A percentile compares a stretch with the other conserved stretches of the same genome.
Evolutionary conservation across 164 flowering plant genomes (phyloP).

Genomic region (Hamamelis virginiana): DNA sequence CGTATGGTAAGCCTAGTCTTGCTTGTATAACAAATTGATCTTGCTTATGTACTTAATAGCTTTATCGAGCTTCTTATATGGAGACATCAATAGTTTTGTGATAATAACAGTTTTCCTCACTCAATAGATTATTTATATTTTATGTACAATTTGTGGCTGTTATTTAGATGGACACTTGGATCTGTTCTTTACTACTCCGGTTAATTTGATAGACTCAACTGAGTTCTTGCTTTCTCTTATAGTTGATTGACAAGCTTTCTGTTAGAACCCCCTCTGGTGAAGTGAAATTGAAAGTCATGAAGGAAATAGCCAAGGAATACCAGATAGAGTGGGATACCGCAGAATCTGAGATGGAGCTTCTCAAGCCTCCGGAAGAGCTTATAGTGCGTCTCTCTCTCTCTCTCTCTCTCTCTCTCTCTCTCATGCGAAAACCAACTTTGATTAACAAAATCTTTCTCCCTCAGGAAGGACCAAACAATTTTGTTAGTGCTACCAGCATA

Average conservation of each 20-base stretch:
- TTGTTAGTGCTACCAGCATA: conserved; percentile 73
- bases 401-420: conserved; percentile 21
- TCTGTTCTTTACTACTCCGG: not conserved
- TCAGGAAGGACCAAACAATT: conserved; percentile 78
- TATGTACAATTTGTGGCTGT: too few species aligned
- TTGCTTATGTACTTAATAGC: too few species aligned
- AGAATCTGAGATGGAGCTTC: conserved; percentile 88
- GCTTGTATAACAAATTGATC: not conserved
- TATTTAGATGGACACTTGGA: not conserved
- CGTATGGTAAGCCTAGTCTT: conserved; percentile 48
- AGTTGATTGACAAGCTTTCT: conserved; percentile 94
- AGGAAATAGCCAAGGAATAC: conserved; percentile 95
- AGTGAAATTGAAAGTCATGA: conserved; percentile 80
- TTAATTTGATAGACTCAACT: not conserved
- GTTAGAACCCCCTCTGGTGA: conserved; percentile 87
- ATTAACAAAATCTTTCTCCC: not conserved
- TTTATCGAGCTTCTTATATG: too few species aligned
- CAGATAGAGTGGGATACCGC: conserved; percentile 86
- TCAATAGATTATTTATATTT: too few species aligned
- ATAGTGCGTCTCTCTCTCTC: conserved; percentile 43
- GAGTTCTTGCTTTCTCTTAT: conserved; percentile 11
- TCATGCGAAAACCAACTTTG: not conserved
- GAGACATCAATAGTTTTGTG: too few species aligned
- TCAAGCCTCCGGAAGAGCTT: conserved; percentile 82
- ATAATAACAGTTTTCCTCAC: too few species aligned